phyloP scores from a whole-genome alignment of 495 filamentous ascomycete genomes.

The Glonium stellatum region DNA sequence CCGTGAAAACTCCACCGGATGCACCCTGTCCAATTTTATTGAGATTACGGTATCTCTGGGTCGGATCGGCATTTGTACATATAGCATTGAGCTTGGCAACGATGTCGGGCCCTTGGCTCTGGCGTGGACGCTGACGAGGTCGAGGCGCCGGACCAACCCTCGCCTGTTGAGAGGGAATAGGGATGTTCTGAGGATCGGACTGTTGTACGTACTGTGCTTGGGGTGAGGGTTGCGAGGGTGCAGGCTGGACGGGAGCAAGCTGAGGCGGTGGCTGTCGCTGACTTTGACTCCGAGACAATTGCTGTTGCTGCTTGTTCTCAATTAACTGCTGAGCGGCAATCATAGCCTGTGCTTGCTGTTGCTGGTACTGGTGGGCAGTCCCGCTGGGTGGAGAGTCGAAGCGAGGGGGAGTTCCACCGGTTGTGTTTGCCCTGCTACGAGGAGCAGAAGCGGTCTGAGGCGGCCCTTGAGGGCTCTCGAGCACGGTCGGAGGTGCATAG shows the following conservation, averaged over 20 bases:
- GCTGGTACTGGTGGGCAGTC: constrained; percentile 60
- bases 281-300: constrained; percentile 56
- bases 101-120: constrained; percentile 73
- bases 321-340: constrained; percentile 65
- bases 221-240: constrained; percentile 44
- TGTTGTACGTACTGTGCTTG: constrained; percentile 50
- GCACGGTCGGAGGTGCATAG: constrained; percentile 35
- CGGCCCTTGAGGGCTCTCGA: constrained; percentile 36
- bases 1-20: constrained; percentile 91
- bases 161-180: constrained; percentile 42
- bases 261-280: constrained; percentile 45
- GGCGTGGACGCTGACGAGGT: constrained; percentile 67
- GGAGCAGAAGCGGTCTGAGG: constrained; percentile 41
- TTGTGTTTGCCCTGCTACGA: constrained; percentile 37
- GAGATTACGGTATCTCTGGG: constrained; percentile 75
- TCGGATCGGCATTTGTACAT: constrained; percentile 81
- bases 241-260: constrained; percentile 21
- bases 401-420: constrained; percentile 24
- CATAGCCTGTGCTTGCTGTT: constrained; percentile 77
- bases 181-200: constrained; percentile 51
- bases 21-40: constrained; percentile 97
- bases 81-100: constrained; percentile 76
- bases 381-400: constrained; percentile 31
- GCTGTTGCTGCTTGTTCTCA: constrained; percentile 36
- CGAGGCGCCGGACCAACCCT: constrained; percentile 52